Conservation (phyloP, 192 early-diverging fungal genomes). For the Rhizophagus sp. region DNA sequence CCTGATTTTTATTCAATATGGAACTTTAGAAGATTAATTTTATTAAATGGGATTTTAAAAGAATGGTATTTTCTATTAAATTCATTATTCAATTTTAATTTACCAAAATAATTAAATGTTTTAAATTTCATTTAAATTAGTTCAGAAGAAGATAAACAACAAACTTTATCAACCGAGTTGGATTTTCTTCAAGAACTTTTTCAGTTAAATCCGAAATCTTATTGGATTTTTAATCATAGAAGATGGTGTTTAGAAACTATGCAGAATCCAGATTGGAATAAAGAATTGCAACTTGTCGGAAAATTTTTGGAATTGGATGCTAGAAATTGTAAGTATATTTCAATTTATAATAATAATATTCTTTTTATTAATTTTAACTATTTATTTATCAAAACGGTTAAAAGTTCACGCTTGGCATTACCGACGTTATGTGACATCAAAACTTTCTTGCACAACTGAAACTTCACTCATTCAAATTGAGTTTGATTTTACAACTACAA, state of each 20-base stretch:
- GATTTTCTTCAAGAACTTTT: constrained; percentile 74
- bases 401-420: constrained; percentile 97
- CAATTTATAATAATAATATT: not conserved
- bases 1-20: constrained; percentile 94
- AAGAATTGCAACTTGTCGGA: constrained; percentile 74
- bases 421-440: constrained; percentile 79
- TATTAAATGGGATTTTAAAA: constrained; percentile 51
- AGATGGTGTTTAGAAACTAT: constrained; percentile 83
- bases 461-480: constrained; percentile 56
- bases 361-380: not conserved
- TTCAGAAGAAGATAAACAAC: constrained; percentile 41
- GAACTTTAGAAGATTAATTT: constrained; percentile 85
- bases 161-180: constrained; percentile 66
- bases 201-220: constrained; percentile 85
- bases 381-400: not conserved
- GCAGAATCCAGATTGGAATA: constrained; percentile 74
- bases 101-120: not conserved
- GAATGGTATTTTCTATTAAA: constrained; percentile 37
- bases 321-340: constrained; percentile 75
- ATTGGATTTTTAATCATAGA: constrained; percentile 98
- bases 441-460: constrained; percentile 38
- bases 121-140: not conserved
- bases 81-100: not conserved
- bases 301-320: constrained; percentile 86
- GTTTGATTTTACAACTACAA: constrained; percentile 85